Evolutionary conservation across 1,284 basidiomycete genomes (phyloP).

Genomic region (Fistulina hepatica): DNA sequence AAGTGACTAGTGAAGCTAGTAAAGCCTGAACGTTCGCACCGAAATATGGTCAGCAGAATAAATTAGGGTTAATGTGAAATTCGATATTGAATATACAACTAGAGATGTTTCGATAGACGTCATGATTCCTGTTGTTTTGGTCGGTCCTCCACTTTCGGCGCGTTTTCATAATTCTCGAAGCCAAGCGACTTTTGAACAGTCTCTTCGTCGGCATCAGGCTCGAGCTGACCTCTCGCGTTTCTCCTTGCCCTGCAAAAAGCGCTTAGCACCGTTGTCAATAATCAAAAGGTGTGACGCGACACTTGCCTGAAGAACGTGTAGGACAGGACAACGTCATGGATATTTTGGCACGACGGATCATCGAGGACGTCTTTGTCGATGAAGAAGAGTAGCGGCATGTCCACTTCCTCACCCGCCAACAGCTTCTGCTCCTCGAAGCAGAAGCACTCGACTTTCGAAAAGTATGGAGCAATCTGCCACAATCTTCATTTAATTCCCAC

Average conservation of each 20-base stretch:
- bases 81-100: too few relatives aligned
- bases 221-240: slow-evolving; percentile 71
- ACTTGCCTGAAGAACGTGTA: slow-evolving; percentile 95
- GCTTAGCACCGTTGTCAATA: slow-evolving; percentile 6
- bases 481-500: slow-evolving; percentile 1
- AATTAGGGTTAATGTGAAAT: too few relatives aligned
- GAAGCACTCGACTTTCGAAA: slow-evolving; percentile 99
- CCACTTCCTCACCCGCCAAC: slow-evolving; percentile 92
- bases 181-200: slow-evolving; percentile 70
- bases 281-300: not conserved
- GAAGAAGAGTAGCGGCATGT: slow-evolving; percentile 98
- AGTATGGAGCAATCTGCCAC: slow-evolving; percentile 87
- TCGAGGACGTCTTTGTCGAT: slow-evolving; percentile 95
- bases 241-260: slow-evolving; percentile 52
- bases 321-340: slow-evolving; percentile 88
- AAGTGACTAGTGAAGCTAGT: too few relatives aligned
- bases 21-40: too few relatives aligned
- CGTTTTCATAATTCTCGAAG: slow-evolving; percentile 53
- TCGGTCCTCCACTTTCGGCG: slow-evolving; percentile 27
- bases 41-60: too few relatives aligned
- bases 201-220: slow-evolving; percentile 77
- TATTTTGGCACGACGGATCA: slow-evolving; percentile 75
- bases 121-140: too few relatives aligned
- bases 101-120: too few relatives aligned
- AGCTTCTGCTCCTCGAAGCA: slow-evolving; percentile 99